Base-by-base conservation (phyloP, 139 green algal genomes). In the Chlorella ohadii region DNA sequence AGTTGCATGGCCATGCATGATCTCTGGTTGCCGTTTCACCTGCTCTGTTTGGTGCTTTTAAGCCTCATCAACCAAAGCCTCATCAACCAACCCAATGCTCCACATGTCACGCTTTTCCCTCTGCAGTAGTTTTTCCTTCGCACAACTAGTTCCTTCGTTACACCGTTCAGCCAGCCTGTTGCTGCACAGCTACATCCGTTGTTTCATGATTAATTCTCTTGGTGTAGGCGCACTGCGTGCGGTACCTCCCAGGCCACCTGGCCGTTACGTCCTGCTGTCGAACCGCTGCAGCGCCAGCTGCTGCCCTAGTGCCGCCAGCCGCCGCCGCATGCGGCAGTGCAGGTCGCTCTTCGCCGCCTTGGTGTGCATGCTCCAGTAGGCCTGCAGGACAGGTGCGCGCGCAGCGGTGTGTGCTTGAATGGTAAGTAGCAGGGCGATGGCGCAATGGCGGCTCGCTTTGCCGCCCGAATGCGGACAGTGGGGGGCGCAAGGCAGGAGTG, bases 311-410 rank as follows among this genome's bases (percentile, higher is more conserved):
- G 51, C 55, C 34, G n/a, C n/a, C 55, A 85, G 27, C 15, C 68
- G 68, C 70, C 44, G 56, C 9, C 80, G 80, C 51, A 79, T 79
- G 34, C 36, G 34, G 27, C 39, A 41, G 80, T 85, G 80, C 36
- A 85, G 28, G 68, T 85, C 51, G 25, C 41, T 70, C 25, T 84
- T 78, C 17, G 79, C 51, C 3, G 79, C 79, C 25, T 78, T 84
- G 13, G 38, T 33, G 51, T 84, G 79, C 3, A 59, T 44, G 33
- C 78, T 68, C 79, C 68, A 66, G 56, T 55, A 71, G 15, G 68
- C 63, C 63, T 73, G 78, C 59, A 56, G 4, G 17, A 20, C 1
- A n/a, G 25, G 9, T 12, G 27, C 4, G 11, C 11, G 4, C 34
- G 38, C 19, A 38, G n/a, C n/a, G n/a, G n/a, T 75, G 22, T 20